Percentiles rank a stretch among this genome's conserved stretches.
Conservation (phyloP, 768 basidiomycete species). For the Suillus weaverae region DNA sequence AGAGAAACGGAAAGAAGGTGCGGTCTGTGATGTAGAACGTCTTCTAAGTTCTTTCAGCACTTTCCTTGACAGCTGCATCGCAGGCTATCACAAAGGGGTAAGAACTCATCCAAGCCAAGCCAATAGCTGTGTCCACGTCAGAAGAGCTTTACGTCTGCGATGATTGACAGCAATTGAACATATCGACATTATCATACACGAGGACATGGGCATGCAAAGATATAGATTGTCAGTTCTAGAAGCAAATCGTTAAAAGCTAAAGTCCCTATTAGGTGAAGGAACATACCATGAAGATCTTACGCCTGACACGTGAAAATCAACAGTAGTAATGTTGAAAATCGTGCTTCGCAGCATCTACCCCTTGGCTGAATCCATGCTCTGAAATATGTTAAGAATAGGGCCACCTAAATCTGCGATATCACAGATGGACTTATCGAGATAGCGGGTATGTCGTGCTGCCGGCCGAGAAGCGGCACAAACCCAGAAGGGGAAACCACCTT, state of each 20-base stretch:
- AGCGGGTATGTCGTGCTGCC: constrained; percentile 4
- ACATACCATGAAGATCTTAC: background rate
- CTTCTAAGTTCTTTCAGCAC: background rate
- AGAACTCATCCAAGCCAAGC: background rate
- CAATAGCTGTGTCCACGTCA: background rate
- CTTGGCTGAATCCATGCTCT: constrained; percentile 70
- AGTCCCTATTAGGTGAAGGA: background rate
- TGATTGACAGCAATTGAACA: background rate
- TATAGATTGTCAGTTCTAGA: constrained; percentile 4
- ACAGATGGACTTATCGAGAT: constrained; percentile 6
- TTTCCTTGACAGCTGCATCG: background rate
- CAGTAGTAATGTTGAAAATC: constrained; percentile 39
- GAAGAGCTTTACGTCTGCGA: background rate
- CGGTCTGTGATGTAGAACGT: background rate
- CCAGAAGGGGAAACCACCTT: constrained; percentile 2
- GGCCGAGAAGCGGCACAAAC: constrained; percentile 1
- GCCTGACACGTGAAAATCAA: constrained; percentile 13
- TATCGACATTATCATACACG: constrained; percentile 1
- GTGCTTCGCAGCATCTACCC: constrained; percentile 40
- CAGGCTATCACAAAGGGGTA: background rate
- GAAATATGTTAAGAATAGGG: constrained; percentile 3
- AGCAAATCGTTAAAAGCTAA: constrained; percentile 3
- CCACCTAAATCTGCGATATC: constrained; percentile 13
- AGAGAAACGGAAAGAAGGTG: background rate
- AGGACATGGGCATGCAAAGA: constrained; percentile 4